A percentile compares a stretch with the other conserved stretches of the same genome.
These are phyloP conservation scores for Cladosporium velox DNA, from an alignment of 2,329 filamentous ascomycete genomes.

Conservation along the genomic window DNA sequence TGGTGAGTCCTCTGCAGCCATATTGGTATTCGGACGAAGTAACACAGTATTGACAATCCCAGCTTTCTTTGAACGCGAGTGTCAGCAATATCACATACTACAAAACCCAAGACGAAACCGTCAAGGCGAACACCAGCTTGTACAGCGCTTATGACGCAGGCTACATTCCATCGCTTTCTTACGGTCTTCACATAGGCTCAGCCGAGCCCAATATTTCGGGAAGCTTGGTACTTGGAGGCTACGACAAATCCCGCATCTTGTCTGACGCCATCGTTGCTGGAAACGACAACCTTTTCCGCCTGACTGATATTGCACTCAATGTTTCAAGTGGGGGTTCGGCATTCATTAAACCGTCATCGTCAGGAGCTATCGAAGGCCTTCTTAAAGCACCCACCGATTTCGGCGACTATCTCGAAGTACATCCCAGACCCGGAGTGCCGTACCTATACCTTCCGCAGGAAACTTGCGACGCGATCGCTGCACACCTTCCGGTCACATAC, in stretches of 20 bases:
- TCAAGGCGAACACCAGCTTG: conserved; percentile 18
- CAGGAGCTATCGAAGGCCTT: conserved; percentile 27
- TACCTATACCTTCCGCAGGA: conserved; percentile 34
- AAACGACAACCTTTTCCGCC: conserved; percentile 24
- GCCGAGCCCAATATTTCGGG: conserved; percentile 20
- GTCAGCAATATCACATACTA: conserved; percentile 13
- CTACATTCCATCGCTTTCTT: conserved; percentile 24
- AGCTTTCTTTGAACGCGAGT: conserved; percentile 24
- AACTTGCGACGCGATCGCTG: conserved; percentile 35
- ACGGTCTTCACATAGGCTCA: conserved; percentile 26
- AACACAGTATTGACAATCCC: background rate
- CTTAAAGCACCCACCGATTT: conserved; percentile 10
- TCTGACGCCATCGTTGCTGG: conserved; percentile 18
- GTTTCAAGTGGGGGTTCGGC: conserved; percentile 46
- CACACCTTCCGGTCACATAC: conserved; percentile 34
- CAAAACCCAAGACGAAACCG: background rate
- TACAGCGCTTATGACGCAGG: conserved; percentile 21
- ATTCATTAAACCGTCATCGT: conserved; percentile 28
- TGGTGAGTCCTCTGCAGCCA: conserved; percentile 21
- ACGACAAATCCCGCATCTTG: conserved; percentile 25
- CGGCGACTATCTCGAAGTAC: conserved; percentile 15
- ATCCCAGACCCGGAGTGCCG: conserved; percentile 30
- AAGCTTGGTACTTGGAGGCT: conserved; percentile 26
- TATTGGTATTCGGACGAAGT: background rate
- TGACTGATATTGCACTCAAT: conserved; percentile 47